A percentile compares a stretch with the other conserved stretches of the same genome.
phyloP scores from a whole-genome alignment of 306 rosid species.

The barrel medic (Medicago truncatula) region MtrunA17r5.0-ANR NC_053042.1:41189001-41189500 shows the following conservation, averaged over 20 bases:
- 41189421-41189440: conserved; percentile 76
- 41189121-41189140: not conserved
- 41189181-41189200: conserved; percentile 21
- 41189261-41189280: conserved; percentile 79
- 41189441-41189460: conserved; percentile 80
- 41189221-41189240: conserved; percentile 99
- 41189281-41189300: conserved; percentile 93
- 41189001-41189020: too few species aligned
- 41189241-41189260: conserved; percentile 90
- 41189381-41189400: not conserved
- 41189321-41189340: conserved; percentile 72
- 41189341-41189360: conserved; percentile 3
- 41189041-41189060: too few species aligned
- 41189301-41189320: conserved; percentile 96
- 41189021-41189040: too few species aligned
- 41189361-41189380: conserved; percentile 16
- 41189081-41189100: too few species aligned
- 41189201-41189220: conserved; percentile 69
- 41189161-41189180: conserved; percentile 33
- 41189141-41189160: conserved; percentile 29
- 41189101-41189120: too few species aligned
- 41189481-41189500: conserved; percentile 96
- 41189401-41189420: conserved; percentile 4
- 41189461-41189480: conserved; percentile 90
- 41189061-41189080: too few species aligned